Evolutionary conservation across 768 basidiomycete species (phyloP), one percentile per base, ranked within the genome.

Genomic region (Tylopilus plumbeoviolaceoides): DNA sequence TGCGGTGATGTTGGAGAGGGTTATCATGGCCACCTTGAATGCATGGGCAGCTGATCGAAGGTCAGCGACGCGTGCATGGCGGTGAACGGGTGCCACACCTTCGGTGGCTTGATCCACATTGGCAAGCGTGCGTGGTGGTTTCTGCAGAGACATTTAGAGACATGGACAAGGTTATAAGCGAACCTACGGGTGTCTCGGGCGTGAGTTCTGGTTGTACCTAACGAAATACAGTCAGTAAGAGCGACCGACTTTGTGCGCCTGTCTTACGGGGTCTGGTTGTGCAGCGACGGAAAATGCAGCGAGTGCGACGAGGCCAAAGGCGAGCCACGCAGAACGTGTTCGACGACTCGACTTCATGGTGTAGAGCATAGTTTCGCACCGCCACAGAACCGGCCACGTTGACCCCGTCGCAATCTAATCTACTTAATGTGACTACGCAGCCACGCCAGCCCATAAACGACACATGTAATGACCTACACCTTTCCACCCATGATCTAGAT

Each of bases 11-110:
- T 82, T 76, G 2, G 82, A 72, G 18, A 92, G 74, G 4, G 87
- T 89, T 8, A 78, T 65, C 53, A 88, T 67, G 11, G 90, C 90
- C 67, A 88, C 82, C 63, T 79, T 85, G 72, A 89, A 91, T 11
- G 89, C 89, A 56, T 83, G 79, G 14, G 79, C 68, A 53, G 89
- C 89, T 89, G 56, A 28, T 41, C 9, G 28, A 28, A 31, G 33
- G 47, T 54, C 17, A 59, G 58, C 36, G 21, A 47, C 18, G 46
- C 11, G 30, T 27, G 43, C 12, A 20, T 4, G 31, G 28, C 41
- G 48, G 23, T 2, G 38, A 51, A 47, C 25, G 39, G 8, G 3
- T 14, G 44, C 46, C 60, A 38, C 50, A 83, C 83, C 83, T 75
- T 85, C 83, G 18, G 75, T 73, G 46, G 69, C 73, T 54, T 76